Percentiles rank a stretch among this genome's conserved stretches.
These are phyloP conservation scores for Spathaspora hagerdaliae DNA, from an alignment of 805 yeast genomes.

Conservation along the genomic window DNA sequence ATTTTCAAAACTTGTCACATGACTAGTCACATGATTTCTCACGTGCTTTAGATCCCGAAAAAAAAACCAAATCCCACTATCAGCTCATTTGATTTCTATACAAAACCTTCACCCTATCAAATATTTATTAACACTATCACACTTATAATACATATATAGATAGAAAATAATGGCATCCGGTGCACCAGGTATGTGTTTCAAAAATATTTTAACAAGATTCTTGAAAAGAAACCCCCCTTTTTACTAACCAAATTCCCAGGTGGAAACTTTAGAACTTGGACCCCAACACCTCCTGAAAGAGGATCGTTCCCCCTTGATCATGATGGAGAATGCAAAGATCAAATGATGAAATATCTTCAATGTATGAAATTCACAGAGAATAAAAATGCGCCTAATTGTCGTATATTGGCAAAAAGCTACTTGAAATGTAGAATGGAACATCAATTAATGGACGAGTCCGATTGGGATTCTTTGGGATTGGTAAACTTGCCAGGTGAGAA, in stretches of 20 bases:
- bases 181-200: constrained; percentile 28
- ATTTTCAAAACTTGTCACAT: not conserved
- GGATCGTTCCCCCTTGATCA: constrained; percentile 97
- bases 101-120: not conserved
- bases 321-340: constrained; percentile 69
- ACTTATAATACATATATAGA: not conserved
- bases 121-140: not conserved
- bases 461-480: constrained; percentile 42
- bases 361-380: constrained; percentile 78
- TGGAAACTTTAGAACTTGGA: constrained; percentile 36
- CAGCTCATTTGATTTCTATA: not conserved
- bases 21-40: not conserved
- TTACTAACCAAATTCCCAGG: constrained; percentile 12
- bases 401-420: constrained; percentile 77
- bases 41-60: not conserved
- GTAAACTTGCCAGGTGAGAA: constrained; percentile 37
- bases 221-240: not conserved
- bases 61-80: constrained; percentile 1
- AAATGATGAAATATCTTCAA: constrained; percentile 70
- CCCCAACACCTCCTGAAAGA: constrained; percentile 92
- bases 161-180: constrained; percentile 29
- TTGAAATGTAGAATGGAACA: constrained; percentile 87
- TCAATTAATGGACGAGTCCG: constrained; percentile 38
- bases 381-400: constrained; percentile 87
- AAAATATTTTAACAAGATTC: not conserved